These are phyloP conservation scores for Inosperma sp. DNA, from an alignment of 768 basidiomycete species.

Conservation along the genomic window DNA sequence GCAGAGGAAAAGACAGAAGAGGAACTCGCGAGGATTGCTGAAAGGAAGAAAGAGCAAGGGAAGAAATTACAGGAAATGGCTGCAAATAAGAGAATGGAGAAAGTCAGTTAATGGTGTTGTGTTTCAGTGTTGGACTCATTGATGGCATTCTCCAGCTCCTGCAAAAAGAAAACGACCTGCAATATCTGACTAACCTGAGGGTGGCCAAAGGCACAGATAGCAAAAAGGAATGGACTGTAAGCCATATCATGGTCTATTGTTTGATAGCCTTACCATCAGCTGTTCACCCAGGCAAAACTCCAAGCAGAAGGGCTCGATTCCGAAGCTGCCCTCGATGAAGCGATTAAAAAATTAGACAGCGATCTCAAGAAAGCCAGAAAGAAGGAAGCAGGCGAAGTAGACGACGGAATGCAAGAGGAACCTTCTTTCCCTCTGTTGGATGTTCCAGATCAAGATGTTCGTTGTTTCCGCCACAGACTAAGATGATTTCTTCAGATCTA, in stretches of 20 bases:
- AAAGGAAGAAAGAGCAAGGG: constrained; percentile 81
- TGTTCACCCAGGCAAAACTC: constrained; percentile 45
- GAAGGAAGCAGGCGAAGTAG: constrained; percentile 64
- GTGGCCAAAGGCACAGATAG: constrained; percentile 55
- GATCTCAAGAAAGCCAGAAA: constrained; percentile 74
- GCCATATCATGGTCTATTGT: constrained; percentile 18
- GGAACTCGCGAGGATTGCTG: constrained; percentile 70
- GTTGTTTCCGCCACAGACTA: constrained; percentile 17
- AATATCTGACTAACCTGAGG: constrained; percentile 57
- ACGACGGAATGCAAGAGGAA: constrained; percentile 74
- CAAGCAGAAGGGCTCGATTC: constrained; percentile 69
- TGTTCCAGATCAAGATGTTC: constrained; percentile 80
- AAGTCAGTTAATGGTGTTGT: constrained; percentile 41
- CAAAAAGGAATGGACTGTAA: constrained; percentile 73
- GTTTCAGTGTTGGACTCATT: not conserved
- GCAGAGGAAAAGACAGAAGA: constrained; percentile 88
- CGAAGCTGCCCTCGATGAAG: constrained; percentile 72
- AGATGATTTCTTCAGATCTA: not conserved
- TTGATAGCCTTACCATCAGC: not conserved
- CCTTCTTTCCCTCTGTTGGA: constrained; percentile 89
- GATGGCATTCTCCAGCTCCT: constrained; percentile 42
- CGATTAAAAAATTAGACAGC: constrained; percentile 80
- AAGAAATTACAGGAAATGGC: constrained; percentile 96
- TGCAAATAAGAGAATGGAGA: constrained; percentile 77
- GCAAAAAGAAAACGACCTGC: constrained; percentile 73